Base-by-base conservation (phyloP, 2,329 filamentous ascomycete genomes). In the Hypoxylon rubiginosum region DNA sequence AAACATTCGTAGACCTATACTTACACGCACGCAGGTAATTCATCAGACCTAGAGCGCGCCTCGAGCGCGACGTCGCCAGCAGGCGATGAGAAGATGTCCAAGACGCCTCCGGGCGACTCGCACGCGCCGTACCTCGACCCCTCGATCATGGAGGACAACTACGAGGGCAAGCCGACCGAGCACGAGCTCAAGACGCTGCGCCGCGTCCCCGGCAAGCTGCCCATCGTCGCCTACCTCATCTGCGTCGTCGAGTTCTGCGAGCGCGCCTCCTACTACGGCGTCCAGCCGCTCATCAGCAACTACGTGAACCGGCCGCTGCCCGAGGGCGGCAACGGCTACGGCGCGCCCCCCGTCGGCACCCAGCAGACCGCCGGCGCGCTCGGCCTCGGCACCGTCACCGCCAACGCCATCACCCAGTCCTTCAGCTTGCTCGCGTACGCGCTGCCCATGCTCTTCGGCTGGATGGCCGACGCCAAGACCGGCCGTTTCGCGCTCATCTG, bases 401-500 rank as follows among this genome's bases (percentile, higher is more conserved):
- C 85, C 52, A 85, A 84, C 43, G 85, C 85, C 7, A 80, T 87
- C 36, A 79, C 77, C 4, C 80, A 89, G 66, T 84, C 84, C 28
- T 89, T 86, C 79, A 83, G 77, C 61, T 83, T 90, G 71, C 75
- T 90, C 39, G 82, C 86, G 1, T 90, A 89, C 70, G 77, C 83
- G 3, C 78, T 89, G 11, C 88, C 88, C 0, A 81, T 90, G 24
- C 41, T 87, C 6, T 82, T 84, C 58, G 84, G 82, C 17, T 88
- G 83, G 76, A 70, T 91, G 13, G 89, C 91, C 45, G 92, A 94
- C 76, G 84, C 90, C 60, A 89, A 88, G 71, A 86, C 87, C 46
- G 91, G 91, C 62, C 90, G 91, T 66, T 94, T 90, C 80, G 84
- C 84, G 72, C 90, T 92, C 43, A 93, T 94, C 73, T 88, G 90